Evolutionary conservation across 352 stramenopile genomes (phyloP).

Genomic region (Phytophthora rubi): DNA sequence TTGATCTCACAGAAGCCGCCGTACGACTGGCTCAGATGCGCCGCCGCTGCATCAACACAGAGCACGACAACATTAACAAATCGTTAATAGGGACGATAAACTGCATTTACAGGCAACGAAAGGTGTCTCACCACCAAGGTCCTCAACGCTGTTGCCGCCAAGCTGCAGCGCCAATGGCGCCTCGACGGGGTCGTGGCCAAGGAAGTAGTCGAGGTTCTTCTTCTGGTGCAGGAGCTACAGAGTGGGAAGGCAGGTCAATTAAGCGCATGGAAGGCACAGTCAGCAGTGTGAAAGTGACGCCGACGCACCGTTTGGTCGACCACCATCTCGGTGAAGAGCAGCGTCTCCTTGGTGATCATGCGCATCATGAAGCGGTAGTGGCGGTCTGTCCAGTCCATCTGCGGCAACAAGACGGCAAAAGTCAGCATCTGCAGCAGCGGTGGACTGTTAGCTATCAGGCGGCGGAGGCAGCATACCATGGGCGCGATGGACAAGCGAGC

Average conservation of each 20-base stretch:
- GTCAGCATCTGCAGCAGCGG: neutral
- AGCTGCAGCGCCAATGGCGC: constrained; percentile 94
- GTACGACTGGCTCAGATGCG: constrained; percentile 80
- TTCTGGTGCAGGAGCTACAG: constrained; percentile 80
- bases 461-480: constrained; percentile 48
- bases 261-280: neutral
- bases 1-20: constrained; percentile 95
- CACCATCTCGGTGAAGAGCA: constrained; percentile 99
- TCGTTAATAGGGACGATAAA: neutral
- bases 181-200: constrained; percentile 85
- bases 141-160: constrained; percentile 90
- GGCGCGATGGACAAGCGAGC: constrained; percentile 72
- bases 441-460: neutral
- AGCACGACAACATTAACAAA: constrained; percentile 5
- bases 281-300: neutral
- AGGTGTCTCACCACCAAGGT: constrained; percentile 62
- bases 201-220: constrained; percentile 90
- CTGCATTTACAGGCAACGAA: neutral
- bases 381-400: constrained; percentile 98
- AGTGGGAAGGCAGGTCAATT: neutral
- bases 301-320: constrained; percentile 93
- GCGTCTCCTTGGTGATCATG: constrained; percentile 92
- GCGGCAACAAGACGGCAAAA: neutral
- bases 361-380: constrained; percentile 95
- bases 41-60: constrained; percentile 54